Conservation (phyloP, 2,329 filamentous ascomycete genomes). For the Malbranchea zuffiana region DNA sequence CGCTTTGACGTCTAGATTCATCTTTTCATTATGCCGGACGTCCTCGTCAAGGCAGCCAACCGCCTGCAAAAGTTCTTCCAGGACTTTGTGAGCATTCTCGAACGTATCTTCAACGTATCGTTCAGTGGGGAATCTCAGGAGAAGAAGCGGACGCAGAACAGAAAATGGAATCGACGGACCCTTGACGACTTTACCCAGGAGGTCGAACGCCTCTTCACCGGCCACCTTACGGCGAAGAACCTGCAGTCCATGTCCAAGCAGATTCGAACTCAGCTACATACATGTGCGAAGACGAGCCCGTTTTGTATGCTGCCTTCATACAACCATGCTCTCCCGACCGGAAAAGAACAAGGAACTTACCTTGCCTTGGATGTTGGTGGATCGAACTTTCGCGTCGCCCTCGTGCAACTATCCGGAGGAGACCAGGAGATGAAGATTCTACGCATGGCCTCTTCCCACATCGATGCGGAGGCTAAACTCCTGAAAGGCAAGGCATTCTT, state of each 20-base stretch:
- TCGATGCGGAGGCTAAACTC: conserved; percentile 46
- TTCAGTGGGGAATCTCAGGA: conserved; percentile 1
- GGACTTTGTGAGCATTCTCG: conserved; percentile 30
- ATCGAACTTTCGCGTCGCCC: conserved; percentile 53
- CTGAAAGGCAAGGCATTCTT: conserved; percentile 50
- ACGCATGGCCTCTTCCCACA: conserved; percentile 44
- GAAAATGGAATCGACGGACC: conserved; percentile 27
- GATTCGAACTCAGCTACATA: conserved; percentile 42
- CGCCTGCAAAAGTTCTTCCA: conserved; percentile 33
- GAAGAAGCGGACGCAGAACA: conserved; percentile 24
- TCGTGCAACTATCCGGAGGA: conserved; percentile 46
- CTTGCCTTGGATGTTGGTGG: conserved; percentile 55
- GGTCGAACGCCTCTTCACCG: conserved; percentile 28
- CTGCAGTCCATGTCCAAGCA: conserved; percentile 36
- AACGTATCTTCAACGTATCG: conserved; percentile 30
- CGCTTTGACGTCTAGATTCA: background rate
- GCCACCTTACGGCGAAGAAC: conserved; percentile 26
- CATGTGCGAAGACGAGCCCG: conserved; percentile 45
- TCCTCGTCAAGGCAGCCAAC: conserved; percentile 31
- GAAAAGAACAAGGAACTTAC: conserved; percentile 49
- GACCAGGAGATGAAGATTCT: conserved; percentile 44
- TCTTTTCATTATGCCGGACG: conserved; percentile 12
- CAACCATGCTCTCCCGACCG: conserved; percentile 50
- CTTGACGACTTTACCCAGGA: conserved; percentile 32
- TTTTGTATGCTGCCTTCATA: conserved; percentile 57